Evolutionary conservation across 768 basidiomycete genomes (phyloP), one percentile per base, ranked within the genome.

Genomic region (Hortiboletus flavorubellus): DNA sequence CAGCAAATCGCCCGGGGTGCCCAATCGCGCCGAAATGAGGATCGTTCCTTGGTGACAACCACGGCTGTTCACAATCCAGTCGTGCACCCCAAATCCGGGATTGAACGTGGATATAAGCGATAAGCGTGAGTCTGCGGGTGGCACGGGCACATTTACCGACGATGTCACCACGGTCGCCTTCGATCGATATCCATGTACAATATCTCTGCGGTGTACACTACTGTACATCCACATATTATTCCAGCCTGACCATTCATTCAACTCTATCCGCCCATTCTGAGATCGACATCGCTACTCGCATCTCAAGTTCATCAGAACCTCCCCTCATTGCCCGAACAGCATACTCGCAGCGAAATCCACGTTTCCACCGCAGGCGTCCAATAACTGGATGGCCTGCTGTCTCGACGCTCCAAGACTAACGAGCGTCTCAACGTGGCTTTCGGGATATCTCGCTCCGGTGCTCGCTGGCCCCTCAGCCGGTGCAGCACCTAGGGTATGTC

Each of bases 261-360:
- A n/a, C 12, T 49, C 50, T 21, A 45, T 54, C 41, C 40, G 10
- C 15, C 23, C 33, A 29, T 30, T 41, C 16, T 41, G 33, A 60
- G 35, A 59, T 64, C 51, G 8, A 23, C 8, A 16, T 2, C 2
- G 16, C 42, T 2, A 8, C 49, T 15, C 21, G n/a, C 34, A 10
- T 9, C 6, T 11, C 10, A 33, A 11, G 26, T 47, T 26, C 30
- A 14, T 26, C 2, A 5, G 26, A 26, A n/a, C 26, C 26, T 26
- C 5, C 14, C 10, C n/a, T 64, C 45, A 65, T 26, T 26, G 2
- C 64, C 68, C 86, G 68, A 98, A 98, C 51, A 97, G 68, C 66
- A 96, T 73, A 34, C 91, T 93, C 10, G 91, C 94, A 10, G 95
- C 95, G 23, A 89, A 76, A 58, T 97, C 93, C 21, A 93, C 75